Evolutionary conservation across 805 yeast species (phyloP).

Genomic region (Teunomyces kruisii): DNA sequence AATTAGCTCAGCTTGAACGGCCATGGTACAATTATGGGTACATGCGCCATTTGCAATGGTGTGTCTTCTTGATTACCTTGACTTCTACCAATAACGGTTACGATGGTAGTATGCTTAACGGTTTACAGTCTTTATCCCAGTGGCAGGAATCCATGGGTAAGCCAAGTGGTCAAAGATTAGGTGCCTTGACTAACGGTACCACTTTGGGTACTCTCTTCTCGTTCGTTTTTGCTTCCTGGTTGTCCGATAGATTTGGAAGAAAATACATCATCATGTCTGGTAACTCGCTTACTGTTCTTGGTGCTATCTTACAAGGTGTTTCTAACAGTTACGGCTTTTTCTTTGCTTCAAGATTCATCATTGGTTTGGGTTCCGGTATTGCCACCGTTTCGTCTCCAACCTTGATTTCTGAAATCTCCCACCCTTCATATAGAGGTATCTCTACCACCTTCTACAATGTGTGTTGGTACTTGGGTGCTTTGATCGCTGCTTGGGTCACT

Average conservation of each 20-base stretch:
- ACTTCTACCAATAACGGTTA: constrained; percentile 44
- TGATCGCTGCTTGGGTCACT: constrained; percentile 52
- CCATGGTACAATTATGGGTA: constrained; percentile 38
- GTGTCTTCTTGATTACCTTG: constrained; percentile 41
- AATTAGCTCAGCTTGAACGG: constrained; percentile 12
- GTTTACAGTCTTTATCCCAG: constrained; percentile 44
- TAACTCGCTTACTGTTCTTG: constrained; percentile 25
- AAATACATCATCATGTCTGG: constrained; percentile 28
- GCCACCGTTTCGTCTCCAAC: constrained; percentile 48
- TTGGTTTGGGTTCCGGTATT: constrained; percentile 48
- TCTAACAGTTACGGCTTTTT: constrained; percentile 38
- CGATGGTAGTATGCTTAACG: constrained; percentile 43
- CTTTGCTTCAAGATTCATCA: constrained; percentile 44
- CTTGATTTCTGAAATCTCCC: constrained; percentile 50
- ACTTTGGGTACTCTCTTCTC: constrained; percentile 39
- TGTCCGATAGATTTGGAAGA: constrained; percentile 43
- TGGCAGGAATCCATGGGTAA: constrained; percentile 40
- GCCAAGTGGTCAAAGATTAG: constrained; percentile 20
- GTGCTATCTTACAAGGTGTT: constrained; percentile 38
- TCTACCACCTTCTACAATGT: constrained; percentile 45
- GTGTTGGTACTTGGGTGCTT: constrained; percentile 55
- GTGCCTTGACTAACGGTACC: constrained; percentile 21
- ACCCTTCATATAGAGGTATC: constrained; percentile 36
- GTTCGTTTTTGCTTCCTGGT: constrained; percentile 25
- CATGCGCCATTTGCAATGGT: constrained; percentile 34